These are phyloP conservation scores for Galerina sulciceps DNA, from an alignment of 768 basidiomycete species.

Conservation along the genomic window DNA sequence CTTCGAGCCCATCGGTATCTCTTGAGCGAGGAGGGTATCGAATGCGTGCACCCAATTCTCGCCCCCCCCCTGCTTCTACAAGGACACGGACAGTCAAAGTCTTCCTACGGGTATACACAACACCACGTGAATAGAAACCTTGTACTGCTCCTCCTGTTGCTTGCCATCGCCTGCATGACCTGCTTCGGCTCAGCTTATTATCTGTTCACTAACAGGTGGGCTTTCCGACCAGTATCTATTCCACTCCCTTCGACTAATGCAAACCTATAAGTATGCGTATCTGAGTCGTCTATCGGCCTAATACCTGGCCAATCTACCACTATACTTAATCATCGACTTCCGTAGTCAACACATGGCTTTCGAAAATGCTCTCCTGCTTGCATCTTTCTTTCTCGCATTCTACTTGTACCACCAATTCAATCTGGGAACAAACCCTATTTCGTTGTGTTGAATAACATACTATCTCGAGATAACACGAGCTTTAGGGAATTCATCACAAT, in stretches of 20 bases:
- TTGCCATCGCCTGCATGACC: conserved; percentile 50
- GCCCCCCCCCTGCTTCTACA: conserved; percentile 20
- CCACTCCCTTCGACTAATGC: conserved; percentile 33
- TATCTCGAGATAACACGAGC: conserved; percentile 46
- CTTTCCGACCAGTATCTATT: conserved; percentile 22
- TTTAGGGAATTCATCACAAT: conserved; percentile 40
- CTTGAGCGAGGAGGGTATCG: conserved; percentile 71
- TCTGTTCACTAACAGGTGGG: conserved; percentile 68
- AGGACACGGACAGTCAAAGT: not conserved
- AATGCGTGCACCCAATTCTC: conserved; percentile 49
- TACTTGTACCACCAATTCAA: conserved; percentile 77
- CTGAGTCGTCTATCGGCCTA: conserved; percentile 26
- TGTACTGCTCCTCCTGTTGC: conserved; percentile 47
- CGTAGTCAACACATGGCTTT: conserved; percentile 88
- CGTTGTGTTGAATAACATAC: conserved; percentile 61
- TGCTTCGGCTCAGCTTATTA: conserved; percentile 69
- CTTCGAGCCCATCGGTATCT: conserved; percentile 63
- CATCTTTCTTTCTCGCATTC: conserved; percentile 73
- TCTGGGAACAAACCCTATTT: conserved; percentile 64
- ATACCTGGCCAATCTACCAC: conserved; percentile 79
- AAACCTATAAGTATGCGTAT: conserved; percentile 25
- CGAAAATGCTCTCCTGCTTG: conserved; percentile 81
- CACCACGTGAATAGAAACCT: conserved; percentile 30
- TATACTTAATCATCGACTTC: conserved; percentile 83
- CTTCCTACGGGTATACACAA: conserved; percentile 14